A percentile compares a stretch with the other conserved stretches of the same genome.
These are phyloP conservation scores for Perkinsus marinus DNA, from an alignment of 169 alveolate genomes.

Conservation along the genomic window DNA sequence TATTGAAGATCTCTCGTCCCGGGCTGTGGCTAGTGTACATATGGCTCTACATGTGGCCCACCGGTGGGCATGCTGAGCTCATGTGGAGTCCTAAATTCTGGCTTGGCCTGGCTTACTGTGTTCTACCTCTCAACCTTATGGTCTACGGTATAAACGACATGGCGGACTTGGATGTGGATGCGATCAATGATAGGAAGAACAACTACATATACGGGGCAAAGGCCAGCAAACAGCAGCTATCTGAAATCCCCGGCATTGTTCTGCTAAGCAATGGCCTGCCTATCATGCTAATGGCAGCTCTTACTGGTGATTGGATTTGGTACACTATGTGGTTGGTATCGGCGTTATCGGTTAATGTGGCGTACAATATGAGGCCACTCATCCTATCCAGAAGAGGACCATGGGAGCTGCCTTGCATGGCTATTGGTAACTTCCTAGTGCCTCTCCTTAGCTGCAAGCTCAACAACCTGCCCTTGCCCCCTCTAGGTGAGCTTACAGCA, in stretches of 20 bases:
- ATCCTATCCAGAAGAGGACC: not conserved
- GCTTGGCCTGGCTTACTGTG: not conserved
- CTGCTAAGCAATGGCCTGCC: not conserved
- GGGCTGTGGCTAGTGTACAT: not conserved
- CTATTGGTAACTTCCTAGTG: not conserved
- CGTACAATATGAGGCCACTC: not conserved
- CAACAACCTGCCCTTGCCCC: not conserved
- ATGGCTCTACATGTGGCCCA: not conserved
- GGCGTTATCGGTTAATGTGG: not conserved
- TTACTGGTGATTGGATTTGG: not conserved
- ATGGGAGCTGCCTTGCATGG: not conserved
- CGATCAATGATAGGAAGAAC: not conserved
- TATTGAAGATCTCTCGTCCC: not conserved
- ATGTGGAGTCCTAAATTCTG: not conserved
- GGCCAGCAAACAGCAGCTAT: not conserved
- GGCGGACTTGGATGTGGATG: not conserved
- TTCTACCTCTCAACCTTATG: not conserved
- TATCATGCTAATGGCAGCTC: not conserved
- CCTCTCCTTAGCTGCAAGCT: not conserved
- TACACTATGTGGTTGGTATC: not conserved
- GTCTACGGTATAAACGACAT: not conserved
- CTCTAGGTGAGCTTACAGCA: not conserved
- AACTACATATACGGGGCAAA: not conserved
- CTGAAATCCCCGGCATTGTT: not conserved
- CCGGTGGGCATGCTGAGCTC: not conserved